Evolutionary conservation across 73 alveolate genomes (phyloP), one percentile per base, ranked within the genome.

Genomic region (Paramecium caudatum): DNA sequence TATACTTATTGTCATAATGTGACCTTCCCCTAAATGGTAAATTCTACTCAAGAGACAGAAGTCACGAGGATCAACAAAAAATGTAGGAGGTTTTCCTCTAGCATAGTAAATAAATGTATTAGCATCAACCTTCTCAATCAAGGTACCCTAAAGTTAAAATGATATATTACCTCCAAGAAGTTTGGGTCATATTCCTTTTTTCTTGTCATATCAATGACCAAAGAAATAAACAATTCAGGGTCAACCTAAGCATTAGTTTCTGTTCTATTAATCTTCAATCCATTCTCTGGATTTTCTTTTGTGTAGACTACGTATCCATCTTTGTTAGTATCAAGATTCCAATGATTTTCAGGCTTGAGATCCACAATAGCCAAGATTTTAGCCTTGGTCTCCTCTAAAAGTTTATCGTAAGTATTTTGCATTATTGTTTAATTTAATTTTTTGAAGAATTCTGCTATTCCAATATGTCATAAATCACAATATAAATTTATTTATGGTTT

Each of bases 211-310:
- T 74, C 65, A 16, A 21, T 12, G 0, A 74, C 46, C 25, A 74
- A 41, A 3, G 17, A 15, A 0, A 43, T n/a, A 21, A 74, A 74
- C 12, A 21, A 32, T 5, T 74, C 88, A 9, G 39, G 43, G 43
- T 45, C 17, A 4, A 74, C 46, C 7, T 3, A 21, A 17, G 88
- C 88, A 39, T 37, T 45, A 3, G 68, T 41, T 74, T 74, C 88
- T 12, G 68, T 37, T 74, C 88, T 74, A 12, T n/a, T 37, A 5
- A 74, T 74, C 15, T 74, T 74, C 3, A 74, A 25, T n/a, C 69
- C 88, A 74, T 74, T 74, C 1, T 74, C 88, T 19, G 88, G 88
- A 74, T 74, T 74, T n/a, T 3, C 32, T 43, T 8, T 41, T 4
- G 88, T 74, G 8, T 74, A 39, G 10, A 41, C 21, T 16, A 41